Conservation (phyloP, 345 rosid species). For the Punica granatum region DNA sequence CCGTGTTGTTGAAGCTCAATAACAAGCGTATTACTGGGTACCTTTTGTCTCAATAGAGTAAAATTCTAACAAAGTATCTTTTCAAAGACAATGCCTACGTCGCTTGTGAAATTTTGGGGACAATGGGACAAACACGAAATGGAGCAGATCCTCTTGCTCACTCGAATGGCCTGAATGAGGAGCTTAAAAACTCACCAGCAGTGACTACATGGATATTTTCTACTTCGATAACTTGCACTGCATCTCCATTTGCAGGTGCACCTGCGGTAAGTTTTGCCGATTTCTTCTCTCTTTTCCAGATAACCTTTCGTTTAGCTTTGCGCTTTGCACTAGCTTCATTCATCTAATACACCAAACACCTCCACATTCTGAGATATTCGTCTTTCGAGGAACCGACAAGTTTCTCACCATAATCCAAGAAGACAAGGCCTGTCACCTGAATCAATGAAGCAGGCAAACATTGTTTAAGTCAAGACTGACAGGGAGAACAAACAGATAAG, state of each 20-base stretch:
- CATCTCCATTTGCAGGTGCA: conserved; percentile 29
- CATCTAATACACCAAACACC: conserved; percentile 60
- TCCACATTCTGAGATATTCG: conserved; percentile 87
- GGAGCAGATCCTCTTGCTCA: conserved; percentile 73
- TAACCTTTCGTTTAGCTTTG: conserved; percentile 82
- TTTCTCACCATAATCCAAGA: conserved; percentile 77
- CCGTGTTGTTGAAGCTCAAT: conserved; percentile 94
- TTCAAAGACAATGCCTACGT: conserved; percentile 77
- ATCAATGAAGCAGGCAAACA: background rate
- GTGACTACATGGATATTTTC: conserved; percentile 24
- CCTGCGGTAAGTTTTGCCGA: conserved; percentile 41
- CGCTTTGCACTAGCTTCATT: conserved; percentile 71
- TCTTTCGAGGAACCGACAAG: conserved; percentile 91
- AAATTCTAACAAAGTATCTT: conserved; percentile 75
- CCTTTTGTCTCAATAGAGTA: conserved; percentile 53
- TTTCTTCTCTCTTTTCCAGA: conserved; percentile 83
- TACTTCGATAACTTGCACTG: conserved; percentile 24
- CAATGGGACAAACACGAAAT: conserved; percentile 64
- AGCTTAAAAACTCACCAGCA: conserved; percentile 77
- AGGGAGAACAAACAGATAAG: background rate
- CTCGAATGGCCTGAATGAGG: conserved; percentile 68
- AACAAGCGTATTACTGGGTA: conserved; percentile 40
- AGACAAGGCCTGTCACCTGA: conserved; percentile 86
- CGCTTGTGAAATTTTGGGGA: conserved; percentile 55
- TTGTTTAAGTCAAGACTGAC: background rate